Conservation (phyloP, 768 basidiomycete genomes). For the Pulveroboletus sp. region DNA sequence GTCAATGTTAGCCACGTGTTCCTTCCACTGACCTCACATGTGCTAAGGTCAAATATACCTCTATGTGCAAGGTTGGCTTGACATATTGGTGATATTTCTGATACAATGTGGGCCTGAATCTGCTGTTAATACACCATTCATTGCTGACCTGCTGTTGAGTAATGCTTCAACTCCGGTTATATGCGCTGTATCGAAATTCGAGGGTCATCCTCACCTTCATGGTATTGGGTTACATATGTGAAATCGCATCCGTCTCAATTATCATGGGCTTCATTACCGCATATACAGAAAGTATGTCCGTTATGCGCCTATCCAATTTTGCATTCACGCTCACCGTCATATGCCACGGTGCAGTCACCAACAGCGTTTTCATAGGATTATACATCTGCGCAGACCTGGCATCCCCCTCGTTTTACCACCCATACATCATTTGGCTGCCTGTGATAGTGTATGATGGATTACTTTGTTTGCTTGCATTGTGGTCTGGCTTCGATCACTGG, state of each 20-base stretch:
- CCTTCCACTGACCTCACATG: neutral
- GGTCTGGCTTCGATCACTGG: neutral
- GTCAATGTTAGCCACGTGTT: neutral
- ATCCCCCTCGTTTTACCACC: neutral
- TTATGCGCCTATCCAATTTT: neutral
- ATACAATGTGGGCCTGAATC: slow-evolving; percentile 1
- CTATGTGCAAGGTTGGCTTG: slow-evolving; percentile 2
- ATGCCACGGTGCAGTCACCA: neutral
- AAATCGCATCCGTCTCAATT: slow-evolving; percentile 4
- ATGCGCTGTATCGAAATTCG: slow-evolving; percentile 8
- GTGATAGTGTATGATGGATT: slow-evolving; percentile 3
- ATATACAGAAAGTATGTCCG: slow-evolving; percentile 2
- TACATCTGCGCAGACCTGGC: slow-evolving; percentile 1
- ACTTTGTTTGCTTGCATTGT: slow-evolving; percentile 7
- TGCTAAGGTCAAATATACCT: slow-evolving; percentile 7
- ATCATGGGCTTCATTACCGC: slow-evolving; percentile 6
- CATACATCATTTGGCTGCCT: slow-evolving; percentile 9
- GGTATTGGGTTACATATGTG: slow-evolving; percentile 1
- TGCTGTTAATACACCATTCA: neutral
- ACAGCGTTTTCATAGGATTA: neutral
- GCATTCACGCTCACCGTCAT: neutral
- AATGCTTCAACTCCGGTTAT: slow-evolving; percentile 13
- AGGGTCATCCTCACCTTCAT: slow-evolving; percentile 5
- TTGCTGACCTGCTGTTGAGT: slow-evolving; percentile 1
- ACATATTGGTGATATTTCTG: neutral